Base-by-base conservation (phyloP, 176 grass and related monocot genomes). In the Cymbopogon citratus region DNA sequence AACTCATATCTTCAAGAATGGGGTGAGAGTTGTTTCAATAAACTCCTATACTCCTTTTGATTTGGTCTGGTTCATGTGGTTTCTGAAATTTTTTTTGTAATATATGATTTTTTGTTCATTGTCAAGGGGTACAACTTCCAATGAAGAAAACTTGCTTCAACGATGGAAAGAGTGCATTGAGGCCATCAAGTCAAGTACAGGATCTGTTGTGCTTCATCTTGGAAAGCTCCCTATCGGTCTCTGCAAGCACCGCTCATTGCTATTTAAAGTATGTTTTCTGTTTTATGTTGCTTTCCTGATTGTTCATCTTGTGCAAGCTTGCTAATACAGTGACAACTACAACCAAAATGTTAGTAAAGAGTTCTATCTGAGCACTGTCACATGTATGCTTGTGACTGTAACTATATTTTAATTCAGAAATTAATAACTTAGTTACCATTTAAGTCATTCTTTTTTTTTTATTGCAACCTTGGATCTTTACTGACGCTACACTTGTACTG, bases 221-320 rank as follows among this genome's bases (percentile, higher is more conserved):
- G 92, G 96, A 86, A 92, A 91, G 72, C 84, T 98, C 80, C 87
- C 82, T 43, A 63, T 91, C 45, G 96, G 96, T 88, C 92, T 95
- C 11, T 98, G 96, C 86, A 93, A 89, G 83, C 92, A 98, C 19
- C 92, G 96, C 25, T 84, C 96, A n/a, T 87, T 98, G 79, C 89
- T 98, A 13, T 93, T 95, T 63, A 98, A 98, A 86, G 96, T 98
- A 89, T 15, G 71, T 33, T 64, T 28, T 8, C 56, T 61, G 13
- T 65, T 71, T 84, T 46, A 45, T 73, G 35, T 69, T 68, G 43
- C 12, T 34, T 66, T 4, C 48, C 62, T 59, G n/a, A 23, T 69
- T 89, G 61, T 73, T 9, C 21, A 41, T 82, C 26, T 70, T 80
- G 72, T 71, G 49, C 71, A 74, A 64, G 19, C 24, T 77, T 84